Base-by-base conservation (phyloP, 2,329 filamentous ascomycete species). In the Aulographum hederae region DNA sequence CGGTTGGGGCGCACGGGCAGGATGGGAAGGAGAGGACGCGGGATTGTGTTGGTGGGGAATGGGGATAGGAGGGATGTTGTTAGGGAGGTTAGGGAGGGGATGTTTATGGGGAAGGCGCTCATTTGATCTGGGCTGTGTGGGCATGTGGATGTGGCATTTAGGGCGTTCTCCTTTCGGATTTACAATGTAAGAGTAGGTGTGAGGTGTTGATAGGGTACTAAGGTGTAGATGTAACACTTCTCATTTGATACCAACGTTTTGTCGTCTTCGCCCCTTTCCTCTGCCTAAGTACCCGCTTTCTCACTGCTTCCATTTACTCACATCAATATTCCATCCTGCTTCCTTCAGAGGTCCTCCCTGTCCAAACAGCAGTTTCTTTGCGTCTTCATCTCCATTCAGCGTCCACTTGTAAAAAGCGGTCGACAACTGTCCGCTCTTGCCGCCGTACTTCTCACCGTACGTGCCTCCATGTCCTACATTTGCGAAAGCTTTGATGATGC, bases 11-110 rank as follows among this genome's bases (percentile, higher is more conserved):
- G 89, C 35, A 82, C 89, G 2, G 89, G 89, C 0, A 70, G 89
- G 20, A 95, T 95, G 82, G 84, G 84, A 3, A 69, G 84, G 38
- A 69, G 89, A 50, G 89, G 89, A 12, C 67, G 85, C 34, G 89
- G 84, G 14, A 74, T 95, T 40, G 85, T 95, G 18, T 60, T 98
- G 21, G 80, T 94, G 2, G 86, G 85, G 38, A 86, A 79, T 51
- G 69, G 84, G 38, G 89, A 95, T 51, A 65, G 89, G 32, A 79
- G 78, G 47, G 86, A 95, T 53, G 70, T 95, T 18, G 84, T 95
- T 20, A 73, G 74, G 20, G 89, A 95, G 53, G 85, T 98, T 15
- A 78, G 81, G 53, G 78, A 89, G 47, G 89, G 58, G 2, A 65
- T 65, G 61, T 65, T 60, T 39, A 56, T 49, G 38, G 61, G 61